A percentile compares a stretch with the other conserved stretches of the same genome.
phyloP scores from a whole-genome alignment of 208 protist species.

The Trypanosoma melophagium region DNA sequence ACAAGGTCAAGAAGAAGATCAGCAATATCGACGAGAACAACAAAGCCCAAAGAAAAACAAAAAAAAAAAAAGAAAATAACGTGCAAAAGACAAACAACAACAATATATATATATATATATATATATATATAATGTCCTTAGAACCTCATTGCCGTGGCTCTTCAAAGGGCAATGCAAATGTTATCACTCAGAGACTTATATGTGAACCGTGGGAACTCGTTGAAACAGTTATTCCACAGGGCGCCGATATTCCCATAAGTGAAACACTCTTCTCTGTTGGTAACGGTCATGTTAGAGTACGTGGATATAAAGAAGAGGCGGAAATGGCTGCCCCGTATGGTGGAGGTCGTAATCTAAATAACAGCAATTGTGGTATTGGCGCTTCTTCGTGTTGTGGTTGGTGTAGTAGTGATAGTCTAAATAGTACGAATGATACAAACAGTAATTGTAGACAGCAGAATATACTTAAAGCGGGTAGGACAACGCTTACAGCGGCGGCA shows the following conservation, averaged over 20 bases:
- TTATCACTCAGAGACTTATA: background rate
- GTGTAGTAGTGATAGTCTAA: background rate
- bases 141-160: background rate
- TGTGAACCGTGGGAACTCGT: conserved; percentile 59
- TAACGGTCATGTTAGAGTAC: conserved; percentile 81
- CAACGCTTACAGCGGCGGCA: conserved; percentile 7
- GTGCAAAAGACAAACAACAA: background rate
- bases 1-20: no score
- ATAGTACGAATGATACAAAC: background rate
- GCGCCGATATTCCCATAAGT: conserved; percentile 46
- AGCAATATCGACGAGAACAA: background rate
- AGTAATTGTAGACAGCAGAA: background rate
- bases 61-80: conserved; percentile 6
- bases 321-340: conserved; percentile 2
- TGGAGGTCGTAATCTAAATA: background rate
- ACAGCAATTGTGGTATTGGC: background rate
- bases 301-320: conserved; percentile 74
- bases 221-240: conserved; percentile 48
- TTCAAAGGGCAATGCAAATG: background rate
- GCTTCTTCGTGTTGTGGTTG: background rate
- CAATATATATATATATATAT: conserved; percentile 13
- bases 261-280: conserved; percentile 83
- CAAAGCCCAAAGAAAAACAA: background rate
- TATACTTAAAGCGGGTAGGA: conserved; percentile 1
- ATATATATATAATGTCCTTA: conserved; percentile 4